phyloP scores from a whole-genome alignment of 257 asterid genomes.

The Solanum chilense region DNA sequence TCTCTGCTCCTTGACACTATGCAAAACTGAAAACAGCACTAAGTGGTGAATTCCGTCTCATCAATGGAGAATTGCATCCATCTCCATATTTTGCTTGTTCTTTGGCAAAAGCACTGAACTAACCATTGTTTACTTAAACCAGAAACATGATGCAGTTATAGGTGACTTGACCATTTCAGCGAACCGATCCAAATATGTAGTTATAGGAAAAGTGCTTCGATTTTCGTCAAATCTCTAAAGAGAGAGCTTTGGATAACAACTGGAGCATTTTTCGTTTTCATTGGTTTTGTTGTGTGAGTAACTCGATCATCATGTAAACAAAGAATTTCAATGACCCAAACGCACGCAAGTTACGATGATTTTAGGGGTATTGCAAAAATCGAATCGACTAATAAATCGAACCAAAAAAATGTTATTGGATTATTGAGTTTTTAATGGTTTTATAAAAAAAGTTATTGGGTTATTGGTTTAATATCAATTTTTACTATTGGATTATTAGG shows the following conservation, averaged over 20 bases:
- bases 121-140: background rate
- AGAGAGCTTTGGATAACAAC: slow-evolving; percentile 25
- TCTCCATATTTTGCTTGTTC: background rate
- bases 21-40: slow-evolving; percentile 23
- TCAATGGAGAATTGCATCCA: slow-evolving; percentile 21
- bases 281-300: slow-evolving; percentile 27
- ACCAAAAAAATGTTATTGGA: too few species aligned
- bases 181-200: slow-evolving; percentile 24
- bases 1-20: slow-evolving; percentile 9
- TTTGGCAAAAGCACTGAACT: background rate
- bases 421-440: too few species aligned
- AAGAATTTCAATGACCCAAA: slow-evolving; percentile 18
- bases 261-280: slow-evolving; percentile 12
- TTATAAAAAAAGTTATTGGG: too few species aligned
- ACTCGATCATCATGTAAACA: slow-evolving; percentile 28
- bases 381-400: too few species aligned
- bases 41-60: too few species aligned
- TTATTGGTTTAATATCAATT: too few species aligned
- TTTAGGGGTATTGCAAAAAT: too few species aligned
- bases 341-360: background rate
- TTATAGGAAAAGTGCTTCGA: slow-evolving; percentile 5
- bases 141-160: slow-evolving; percentile 33
- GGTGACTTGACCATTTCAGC: slow-evolving; percentile 37
- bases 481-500: too few species aligned
- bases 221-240: slow-evolving; percentile 25